Conservation (phyloP, 1,284 basidiomycete species). For the Ustilago xerochloae region DNA sequence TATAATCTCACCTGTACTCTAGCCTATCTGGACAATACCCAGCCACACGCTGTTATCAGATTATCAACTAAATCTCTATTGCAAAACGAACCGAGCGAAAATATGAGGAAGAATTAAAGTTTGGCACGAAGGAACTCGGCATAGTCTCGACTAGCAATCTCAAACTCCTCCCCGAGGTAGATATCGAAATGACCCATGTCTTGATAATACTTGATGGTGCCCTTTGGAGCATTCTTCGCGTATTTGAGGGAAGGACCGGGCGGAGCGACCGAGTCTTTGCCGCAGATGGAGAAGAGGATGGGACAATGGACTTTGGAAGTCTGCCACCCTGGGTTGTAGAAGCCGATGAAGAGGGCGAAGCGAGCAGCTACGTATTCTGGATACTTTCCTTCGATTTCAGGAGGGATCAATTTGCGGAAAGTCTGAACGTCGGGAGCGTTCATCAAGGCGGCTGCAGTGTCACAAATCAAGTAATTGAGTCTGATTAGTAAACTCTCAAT, state of each 20-base stretch:
- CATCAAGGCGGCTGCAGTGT: conserved; percentile 57
- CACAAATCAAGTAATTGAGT: too few species aligned
- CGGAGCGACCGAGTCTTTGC: conserved; percentile 57
- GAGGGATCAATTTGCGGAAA: conserved; percentile 26
- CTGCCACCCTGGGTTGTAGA: conserved; percentile 53
- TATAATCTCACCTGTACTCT: not conserved
- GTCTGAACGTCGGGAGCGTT: conserved; percentile 37
- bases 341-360: conserved; percentile 42
- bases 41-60: not conserved
- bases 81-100: not conserved
- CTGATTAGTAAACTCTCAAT: too few species aligned
- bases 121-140: conserved; percentile 33
- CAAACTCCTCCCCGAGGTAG: conserved; percentile 52
- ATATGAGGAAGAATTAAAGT: conserved; percentile 7
- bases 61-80: not conserved
- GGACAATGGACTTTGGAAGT: conserved; percentile 45
- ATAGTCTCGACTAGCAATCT: conserved; percentile 49
- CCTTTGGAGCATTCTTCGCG: conserved; percentile 50
- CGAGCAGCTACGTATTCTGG: conserved; percentile 48
- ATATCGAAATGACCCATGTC: conserved; percentile 60
- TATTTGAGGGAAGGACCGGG: conserved; percentile 44
- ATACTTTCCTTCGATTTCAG: not conserved
- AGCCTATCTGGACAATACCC: not conserved
- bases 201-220: conserved; percentile 41
- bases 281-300: conserved; percentile 63